phyloP scores from a whole-genome alignment of 441 rosid genomes.

The Arabidopsis lyrata region DNA sequence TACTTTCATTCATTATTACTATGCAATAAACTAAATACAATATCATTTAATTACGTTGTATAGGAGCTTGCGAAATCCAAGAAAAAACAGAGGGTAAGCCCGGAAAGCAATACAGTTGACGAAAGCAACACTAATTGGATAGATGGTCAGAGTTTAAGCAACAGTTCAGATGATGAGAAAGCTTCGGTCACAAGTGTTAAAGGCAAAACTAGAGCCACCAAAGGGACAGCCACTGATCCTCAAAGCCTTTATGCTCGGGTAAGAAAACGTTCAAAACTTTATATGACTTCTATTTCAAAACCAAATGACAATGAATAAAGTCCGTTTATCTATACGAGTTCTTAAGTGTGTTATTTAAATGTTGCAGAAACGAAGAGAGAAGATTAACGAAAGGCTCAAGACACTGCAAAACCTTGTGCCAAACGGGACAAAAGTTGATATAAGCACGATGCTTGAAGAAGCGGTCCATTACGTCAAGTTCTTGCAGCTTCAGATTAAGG shows the following conservation, averaged over 20 bases:
- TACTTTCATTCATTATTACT: conserved; percentile 7
- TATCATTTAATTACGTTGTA: conserved; percentile 26
- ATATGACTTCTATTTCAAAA: not conserved
- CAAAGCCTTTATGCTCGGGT: conserved; percentile 95
- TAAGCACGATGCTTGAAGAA: conserved; percentile 96
- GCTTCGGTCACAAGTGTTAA: conserved; percentile 55
- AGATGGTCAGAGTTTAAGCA: conserved; percentile 58
- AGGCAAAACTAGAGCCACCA: conserved; percentile 68
- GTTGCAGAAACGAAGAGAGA: conserved; percentile 85
- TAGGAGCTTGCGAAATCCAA: conserved; percentile 44
- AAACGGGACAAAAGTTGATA: conserved; percentile 92
- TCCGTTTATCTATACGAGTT: not conserved
- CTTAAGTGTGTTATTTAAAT: not conserved
- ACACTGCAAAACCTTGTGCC: conserved; percentile 84
- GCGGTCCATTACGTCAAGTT: conserved; percentile 90
- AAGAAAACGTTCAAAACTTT: conserved; percentile 22
- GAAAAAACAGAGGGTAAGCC: conserved; percentile 49
- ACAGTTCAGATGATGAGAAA: conserved; percentile 64
- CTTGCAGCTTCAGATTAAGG: conserved; percentile 91
- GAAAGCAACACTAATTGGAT: conserved; percentile 52
- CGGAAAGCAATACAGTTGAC: conserved; percentile 40
- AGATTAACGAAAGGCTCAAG: conserved; percentile 78
- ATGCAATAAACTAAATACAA: conserved; percentile 11
- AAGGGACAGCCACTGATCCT: conserved; percentile 88
- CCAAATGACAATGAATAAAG: not conserved